Base-by-base conservation (phyloP, 2,329 filamentous ascomycete genomes). In the Talaromyces verruculosus region DNA sequence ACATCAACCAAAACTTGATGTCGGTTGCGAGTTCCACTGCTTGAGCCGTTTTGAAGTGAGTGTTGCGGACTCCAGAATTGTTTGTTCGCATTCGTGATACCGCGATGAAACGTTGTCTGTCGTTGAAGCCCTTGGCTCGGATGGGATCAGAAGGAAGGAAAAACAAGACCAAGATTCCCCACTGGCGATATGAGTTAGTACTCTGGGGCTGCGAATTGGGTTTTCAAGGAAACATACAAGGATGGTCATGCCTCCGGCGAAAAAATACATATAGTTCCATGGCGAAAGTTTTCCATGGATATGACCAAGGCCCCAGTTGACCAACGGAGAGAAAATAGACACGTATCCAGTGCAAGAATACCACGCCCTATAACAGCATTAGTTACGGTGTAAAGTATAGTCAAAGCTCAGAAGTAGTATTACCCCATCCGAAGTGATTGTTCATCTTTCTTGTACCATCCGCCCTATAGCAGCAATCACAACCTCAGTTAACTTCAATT, bases 361-460 rank as follows among this genome's bases (percentile, higher is more conserved):
- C 61, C 61, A 63, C n/a, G 33, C 45, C 0, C 61, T 47, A 25
- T 25, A 25, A 10, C 10, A 47, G 5, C 10, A 47, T 47, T 5
- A 47, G 43, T 22, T 5, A 25, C 43, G 11, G 19, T 25, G 43
- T 15, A 47, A 3, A 25, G 10, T 22, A 10, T 22, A 2, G 19
- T 25, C 4, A 47, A 5, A 22, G 11, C 25, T 22, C 19, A 47
- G 19, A 13, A 22, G 3, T 13, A 13, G 43, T 43, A 43, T 13
- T 47, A 47, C 43, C 43, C 61, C 61, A 63, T 63, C 25, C 47
- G n/a, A 13, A 63, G 25, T 8, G 61, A 35, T 28, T 63, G 61
- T 41, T 63, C 61, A 22, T 53, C 45, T 53, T 63, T 63, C 37
- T 53, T 63, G 22, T 63, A 63, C 61, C 61, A 63, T 37, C 61